phyloP scores from a whole-genome alignment of 805 yeast species.

The Saccharomycopsis microspora region DNA sequence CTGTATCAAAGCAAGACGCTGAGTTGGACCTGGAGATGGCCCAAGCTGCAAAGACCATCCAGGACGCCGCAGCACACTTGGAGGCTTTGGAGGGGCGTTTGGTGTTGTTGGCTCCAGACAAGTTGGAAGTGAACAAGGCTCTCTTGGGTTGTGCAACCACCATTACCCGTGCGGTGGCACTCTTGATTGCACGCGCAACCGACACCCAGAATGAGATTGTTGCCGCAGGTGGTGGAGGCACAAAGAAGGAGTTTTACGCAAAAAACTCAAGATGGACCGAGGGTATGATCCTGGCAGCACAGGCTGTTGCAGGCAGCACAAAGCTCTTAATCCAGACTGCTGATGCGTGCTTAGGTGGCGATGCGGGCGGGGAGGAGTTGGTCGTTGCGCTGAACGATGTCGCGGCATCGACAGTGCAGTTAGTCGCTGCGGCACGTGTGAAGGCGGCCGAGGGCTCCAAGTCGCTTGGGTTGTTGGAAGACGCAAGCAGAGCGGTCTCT shows the following conservation, averaged over 20 bases:
- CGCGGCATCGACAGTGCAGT: conserved; percentile 84
- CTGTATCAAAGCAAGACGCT: conserved; percentile 38
- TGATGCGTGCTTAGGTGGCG: conserved; percentile 60
- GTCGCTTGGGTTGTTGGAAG: conserved; percentile 64
- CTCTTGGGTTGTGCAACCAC: conserved; percentile 70
- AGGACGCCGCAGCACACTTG: conserved; percentile 52
- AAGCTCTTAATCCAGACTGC: conserved; percentile 76
- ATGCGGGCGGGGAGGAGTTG: conserved; percentile 67
- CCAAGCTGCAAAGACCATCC: conserved; percentile 60
- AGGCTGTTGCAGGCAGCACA: conserved; percentile 76
- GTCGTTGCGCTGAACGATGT: conserved; percentile 89
- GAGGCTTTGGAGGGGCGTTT: conserved; percentile 36
- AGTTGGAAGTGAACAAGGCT: conserved; percentile 63
- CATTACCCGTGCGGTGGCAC: conserved; percentile 66
- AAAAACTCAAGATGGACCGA: conserved; percentile 90
- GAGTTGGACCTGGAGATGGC: conserved; percentile 65
- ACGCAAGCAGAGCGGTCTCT: conserved; percentile 56
- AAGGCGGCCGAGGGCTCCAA: conserved; percentile 69
- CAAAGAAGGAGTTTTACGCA: conserved; percentile 68
- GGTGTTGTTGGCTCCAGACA: conserved; percentile 41
- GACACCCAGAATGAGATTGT: conserved; percentile 78
- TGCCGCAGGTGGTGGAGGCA: conserved; percentile 52
- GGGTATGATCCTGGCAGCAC: conserved; percentile 83
- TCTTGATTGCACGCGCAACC: conserved; percentile 63
- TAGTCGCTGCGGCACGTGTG: conserved; percentile 85